These are phyloP conservation scores for Talaromyces ruber DNA, from an alignment of 495 filamentous ascomycete species.

Conservation along the genomic window DNA sequence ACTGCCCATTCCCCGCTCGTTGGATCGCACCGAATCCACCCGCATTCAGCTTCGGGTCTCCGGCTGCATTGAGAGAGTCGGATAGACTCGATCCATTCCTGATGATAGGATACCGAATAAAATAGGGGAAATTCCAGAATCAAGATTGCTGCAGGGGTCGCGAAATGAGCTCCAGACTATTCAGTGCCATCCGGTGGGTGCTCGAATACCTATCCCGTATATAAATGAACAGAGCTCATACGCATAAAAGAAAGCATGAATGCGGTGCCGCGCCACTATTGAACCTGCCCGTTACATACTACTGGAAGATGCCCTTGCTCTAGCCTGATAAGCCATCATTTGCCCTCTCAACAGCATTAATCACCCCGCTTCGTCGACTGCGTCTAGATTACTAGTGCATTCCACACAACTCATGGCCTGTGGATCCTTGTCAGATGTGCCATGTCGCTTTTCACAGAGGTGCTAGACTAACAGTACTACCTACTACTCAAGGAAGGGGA, in stretches of 20 bases:
- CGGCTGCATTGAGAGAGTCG: neutral
- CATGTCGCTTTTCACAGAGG: neutral
- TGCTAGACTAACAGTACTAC: neutral
- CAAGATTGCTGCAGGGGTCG: neutral
- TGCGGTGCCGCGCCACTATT: neutral
- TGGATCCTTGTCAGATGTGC: neutral
- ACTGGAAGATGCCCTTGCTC: neutral
- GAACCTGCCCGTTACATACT: neutral
- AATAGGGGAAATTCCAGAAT: neutral
- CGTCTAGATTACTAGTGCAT: neutral
- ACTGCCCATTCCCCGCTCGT: neutral
- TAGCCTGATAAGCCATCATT: neutral
- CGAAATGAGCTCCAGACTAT: neutral
- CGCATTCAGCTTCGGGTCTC: neutral
- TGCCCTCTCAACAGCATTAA: neutral
- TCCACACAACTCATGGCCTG: neutral
- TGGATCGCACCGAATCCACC: neutral
- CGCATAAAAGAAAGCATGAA: neutral
- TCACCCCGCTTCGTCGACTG: neutral
- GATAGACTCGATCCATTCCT: neutral
- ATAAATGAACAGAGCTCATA: neutral
- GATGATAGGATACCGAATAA: too few relatives aligned
- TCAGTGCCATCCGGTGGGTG: neutral
- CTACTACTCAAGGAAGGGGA: neutral
- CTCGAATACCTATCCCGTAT: neutral